Base-by-base conservation (phyloP, 108 stramenopile genomes). In the Stephanodiscus triporus region DNA sequence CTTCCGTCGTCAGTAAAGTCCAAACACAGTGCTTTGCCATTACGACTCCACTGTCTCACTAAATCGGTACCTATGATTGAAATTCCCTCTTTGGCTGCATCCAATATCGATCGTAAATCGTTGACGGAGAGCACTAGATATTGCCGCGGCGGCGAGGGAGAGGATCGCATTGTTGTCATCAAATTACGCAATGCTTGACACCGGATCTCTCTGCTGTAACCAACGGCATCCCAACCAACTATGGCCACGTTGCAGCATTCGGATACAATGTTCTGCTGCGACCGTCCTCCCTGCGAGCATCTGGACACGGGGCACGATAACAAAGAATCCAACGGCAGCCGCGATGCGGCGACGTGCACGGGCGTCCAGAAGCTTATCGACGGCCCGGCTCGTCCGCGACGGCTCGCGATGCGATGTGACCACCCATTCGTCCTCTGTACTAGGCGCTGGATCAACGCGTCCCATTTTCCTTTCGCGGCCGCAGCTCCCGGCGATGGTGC, bases 31-130 rank as follows among this genome's bases (percentile, higher is more conserved):
- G 75, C 76, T 23, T 26, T 67, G 58, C 82, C 72, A 22, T 43
- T 56, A 4, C 24, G 55, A 43, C 63, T 75, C 50, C 32, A 66
- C 49, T 34, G 4, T 22, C 53, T 53, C 14, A 79, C 85, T 47
- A 89, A 50, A 62, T 89, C 72, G 26, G 88, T 82, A 19, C 88
- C 88, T 48, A 80, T 80, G 27, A 81, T 81, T 10, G 80, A 75
- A 29, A 81, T 64, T 27, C 73, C 73, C 60, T 65, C 80, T 32
- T 73, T 42, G 1, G 80, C 73, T 48, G 73, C 68, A 70, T 75
- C 80, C 19, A 81, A 63, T 47, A 81, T 81, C 19, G 80, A 74
- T 54, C 37, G 63, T 4, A 81, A 45, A 71, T 81, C 80, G 64
- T 71, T 75, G 7, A 81, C 80, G 19, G 80, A 62, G 22, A 81